Percentiles rank a stretch among this genome's conserved stretches.
Evolutionary conservation across 202 grass and related monocot genomes (phyloP).

Genomic region (Tripidium arundinaceum): DNA sequence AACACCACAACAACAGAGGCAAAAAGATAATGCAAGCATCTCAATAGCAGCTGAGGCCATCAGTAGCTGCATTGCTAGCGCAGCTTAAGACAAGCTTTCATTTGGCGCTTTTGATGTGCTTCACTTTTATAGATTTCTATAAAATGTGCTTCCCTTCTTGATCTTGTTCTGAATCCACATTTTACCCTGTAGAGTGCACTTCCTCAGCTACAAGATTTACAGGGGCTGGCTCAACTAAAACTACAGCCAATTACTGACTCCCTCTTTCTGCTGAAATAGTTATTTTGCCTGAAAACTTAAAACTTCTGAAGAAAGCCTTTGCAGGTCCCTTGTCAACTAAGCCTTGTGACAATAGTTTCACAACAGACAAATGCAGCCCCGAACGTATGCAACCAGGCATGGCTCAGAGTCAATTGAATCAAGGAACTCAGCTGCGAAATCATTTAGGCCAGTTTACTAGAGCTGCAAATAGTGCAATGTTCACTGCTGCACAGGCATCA

Average conservation of each 20-base stretch:
- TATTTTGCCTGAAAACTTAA: not conserved
- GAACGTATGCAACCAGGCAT: slow-evolving; percentile 66
- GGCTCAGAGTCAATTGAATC: slow-evolving; percentile 73
- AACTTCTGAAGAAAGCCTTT: slow-evolving; percentile 23
- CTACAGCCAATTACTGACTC: slow-evolving; percentile 49
- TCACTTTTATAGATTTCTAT: slow-evolving; percentile 8
- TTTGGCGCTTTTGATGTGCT: not conserved
- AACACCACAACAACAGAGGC: slow-evolving; percentile 69
- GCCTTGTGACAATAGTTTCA: slow-evolving; percentile 80
- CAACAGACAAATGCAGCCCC: slow-evolving; percentile 69
- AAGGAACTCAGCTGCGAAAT: slow-evolving; percentile 77
- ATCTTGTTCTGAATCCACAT: not conserved
- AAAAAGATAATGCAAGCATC: slow-evolving; percentile 77
- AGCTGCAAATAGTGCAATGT: slow-evolving; percentile 70
- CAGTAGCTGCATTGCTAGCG: slow-evolving; percentile 54
- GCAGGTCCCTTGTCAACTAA: slow-evolving; percentile 65
- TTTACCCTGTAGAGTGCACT: slow-evolving; percentile 58
- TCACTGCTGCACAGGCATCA: slow-evolving; percentile 76
- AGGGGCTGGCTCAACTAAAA: slow-evolving; percentile 84
- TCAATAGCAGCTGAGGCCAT: slow-evolving; percentile 71
- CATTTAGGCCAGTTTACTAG: slow-evolving; percentile 71
- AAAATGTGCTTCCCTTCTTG: not conserved
- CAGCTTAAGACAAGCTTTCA: slow-evolving; percentile 39
- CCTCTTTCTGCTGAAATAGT: not conserved
- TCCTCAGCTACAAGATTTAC: slow-evolving; percentile 82